A percentile compares a stretch with the other conserved stretches of the same genome.
Conservation (phyloP, 2,329 filamentous ascomycete species). For the Aspergillus candidus region DNA sequence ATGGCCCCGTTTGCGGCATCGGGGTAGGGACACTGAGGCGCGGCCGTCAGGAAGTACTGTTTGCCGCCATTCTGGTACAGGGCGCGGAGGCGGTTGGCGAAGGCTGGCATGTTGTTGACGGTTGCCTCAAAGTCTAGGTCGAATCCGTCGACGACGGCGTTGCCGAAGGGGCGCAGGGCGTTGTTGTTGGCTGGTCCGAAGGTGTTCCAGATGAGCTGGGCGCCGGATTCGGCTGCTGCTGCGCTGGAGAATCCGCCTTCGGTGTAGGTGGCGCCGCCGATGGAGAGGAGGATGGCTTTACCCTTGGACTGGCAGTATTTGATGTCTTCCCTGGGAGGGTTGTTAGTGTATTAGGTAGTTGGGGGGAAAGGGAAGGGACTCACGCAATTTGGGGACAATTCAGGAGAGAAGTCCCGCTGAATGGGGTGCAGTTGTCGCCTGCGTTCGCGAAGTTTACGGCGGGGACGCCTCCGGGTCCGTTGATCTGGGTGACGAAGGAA, state of each 20-base stretch:
- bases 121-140: slow-evolving; percentile 67
- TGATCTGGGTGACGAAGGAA: slow-evolving; percentile 57
- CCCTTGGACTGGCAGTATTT: slow-evolving; percentile 56
- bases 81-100: slow-evolving; percentile 53
- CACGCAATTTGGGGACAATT: slow-evolving; percentile 61
- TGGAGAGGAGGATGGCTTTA: slow-evolving; percentile 67
- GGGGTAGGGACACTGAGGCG: slow-evolving; percentile 63
- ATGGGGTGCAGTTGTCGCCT: slow-evolving; percentile 54
- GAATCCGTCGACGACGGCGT: slow-evolving; percentile 63
- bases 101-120: slow-evolving; percentile 55
- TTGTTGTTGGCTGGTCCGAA: slow-evolving; percentile 53
- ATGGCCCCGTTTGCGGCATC: slow-evolving; percentile 55
- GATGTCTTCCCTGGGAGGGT: slow-evolving; percentile 39
- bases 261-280: slow-evolving; percentile 64
- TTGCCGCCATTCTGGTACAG: slow-evolving; percentile 48
- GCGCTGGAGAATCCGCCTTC: slow-evolving; percentile 59
- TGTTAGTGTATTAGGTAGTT: not conserved
- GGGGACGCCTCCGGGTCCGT: slow-evolving; percentile 44
- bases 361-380: slow-evolving; percentile 14
- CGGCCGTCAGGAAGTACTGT: slow-evolving; percentile 56
- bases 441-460: slow-evolving; percentile 61
- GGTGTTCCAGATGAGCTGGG: slow-evolving; percentile 61
- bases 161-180: slow-evolving; percentile 60
- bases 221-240: slow-evolving; percentile 49
- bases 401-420: slow-evolving; percentile 52